Base-by-base conservation (phyloP, 805 yeast species). In the Debaryomyces prosopidis region DNA sequence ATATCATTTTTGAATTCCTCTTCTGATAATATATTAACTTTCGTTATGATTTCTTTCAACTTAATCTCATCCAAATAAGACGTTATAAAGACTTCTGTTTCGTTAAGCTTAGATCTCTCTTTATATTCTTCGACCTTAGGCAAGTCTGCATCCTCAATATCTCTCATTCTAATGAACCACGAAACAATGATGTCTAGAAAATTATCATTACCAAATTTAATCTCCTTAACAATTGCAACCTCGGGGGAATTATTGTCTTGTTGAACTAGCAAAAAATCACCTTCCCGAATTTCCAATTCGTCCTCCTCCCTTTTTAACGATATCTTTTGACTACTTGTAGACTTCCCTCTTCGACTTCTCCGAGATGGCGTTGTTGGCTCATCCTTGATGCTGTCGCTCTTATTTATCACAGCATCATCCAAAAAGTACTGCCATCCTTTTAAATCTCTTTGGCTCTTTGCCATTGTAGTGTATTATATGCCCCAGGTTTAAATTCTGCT, bases 11-110 rank as follows among this genome's bases (percentile, higher is more conserved):
- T 43, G 51, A 69, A 73, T 15, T 73, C 71, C 1, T 56, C 41
- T 10, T 55, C 45, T 1, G 77, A 69, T 11, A 78, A 47, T 1
- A 84, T 77, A 6, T 58, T 67, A 6, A 79, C 82, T 33, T 68
- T 64, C 5, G 60, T 70, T 1, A 77, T 49, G 19, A 84, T 68
- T 38, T 79, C 71, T 1, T 48, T 50, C 2, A 82, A 60, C 39
- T 62, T 54, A 12, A 84, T 59, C 31, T 73, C 73, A 3, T 72
- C 75, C 15, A 69, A 43, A 28, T 76, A 74, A 2, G 86, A 73
- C 0, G 87, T 78, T 19, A 85, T 54, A 50, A 79, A 80, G 5
- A 84, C 44, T 58, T 84, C 89, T 52, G 75, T 72, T 23, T 55
- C 54, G 3, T 51, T 49, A 7, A 63, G 51, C 14, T 40, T 47